These are phyloP conservation scores for Geranomyces michiganensis DNA, from an alignment of 192 early-diverging fungal genomes.

Conservation along the genomic window DNA sequence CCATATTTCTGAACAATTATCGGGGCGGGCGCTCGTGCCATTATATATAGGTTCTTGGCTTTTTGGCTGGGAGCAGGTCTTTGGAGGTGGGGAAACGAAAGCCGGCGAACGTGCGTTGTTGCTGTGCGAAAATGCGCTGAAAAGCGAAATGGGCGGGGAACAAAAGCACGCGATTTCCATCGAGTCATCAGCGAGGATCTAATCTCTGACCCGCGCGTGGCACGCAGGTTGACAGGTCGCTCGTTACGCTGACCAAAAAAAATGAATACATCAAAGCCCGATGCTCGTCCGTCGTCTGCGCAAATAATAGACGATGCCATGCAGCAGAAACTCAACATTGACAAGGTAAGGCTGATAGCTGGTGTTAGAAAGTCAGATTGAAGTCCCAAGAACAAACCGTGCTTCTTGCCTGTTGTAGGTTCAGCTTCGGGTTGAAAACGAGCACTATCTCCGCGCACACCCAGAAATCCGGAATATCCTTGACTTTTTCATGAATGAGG, in stretches of 20 bases:
- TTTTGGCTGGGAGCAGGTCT: background rate
- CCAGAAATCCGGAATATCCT: constrained; percentile 54
- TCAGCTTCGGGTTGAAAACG: constrained; percentile 50
- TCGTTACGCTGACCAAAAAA: no score
- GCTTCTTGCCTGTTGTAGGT: constrained; percentile 41
- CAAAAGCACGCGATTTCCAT: no score
- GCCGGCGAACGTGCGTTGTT: no score
- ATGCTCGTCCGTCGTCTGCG: constrained; percentile 16
- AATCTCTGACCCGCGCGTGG: no score
- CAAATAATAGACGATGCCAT: constrained; percentile 23
- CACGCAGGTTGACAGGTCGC: no score
- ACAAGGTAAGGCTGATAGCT: constrained; percentile 21
- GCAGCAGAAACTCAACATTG: constrained; percentile 33
- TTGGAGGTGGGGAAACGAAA: no score
- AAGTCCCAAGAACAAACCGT: no score
- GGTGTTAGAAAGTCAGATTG: background rate
- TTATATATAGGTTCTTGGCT: background rate
- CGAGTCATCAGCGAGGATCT: no score
- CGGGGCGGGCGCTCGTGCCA: constrained; percentile 13
- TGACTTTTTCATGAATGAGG: constrained; percentile 45
- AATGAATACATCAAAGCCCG: constrained; percentile 1
- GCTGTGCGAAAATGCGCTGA: no score
- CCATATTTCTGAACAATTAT: constrained; percentile 84
- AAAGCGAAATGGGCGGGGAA: no score
- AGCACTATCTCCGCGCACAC: constrained; percentile 51